Percentiles rank a stretch among this genome's conserved stretches.
phyloP scores from a whole-genome alignment of 768 basidiomycete species.

The Amanita rubescens region DNA sequence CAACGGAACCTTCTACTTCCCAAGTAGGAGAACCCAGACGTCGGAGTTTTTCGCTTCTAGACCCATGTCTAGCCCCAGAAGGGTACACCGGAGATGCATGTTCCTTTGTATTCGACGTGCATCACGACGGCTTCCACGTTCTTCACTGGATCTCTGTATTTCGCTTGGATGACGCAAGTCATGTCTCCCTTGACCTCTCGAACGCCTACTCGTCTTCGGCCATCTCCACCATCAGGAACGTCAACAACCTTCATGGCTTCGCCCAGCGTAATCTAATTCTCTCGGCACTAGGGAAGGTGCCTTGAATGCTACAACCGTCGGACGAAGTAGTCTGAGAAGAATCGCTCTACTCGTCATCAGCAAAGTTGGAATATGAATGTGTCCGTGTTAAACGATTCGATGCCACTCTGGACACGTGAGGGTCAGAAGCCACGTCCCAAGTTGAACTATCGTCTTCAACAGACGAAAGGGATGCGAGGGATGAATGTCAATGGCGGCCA shows the following conservation, averaged over 20 bases:
- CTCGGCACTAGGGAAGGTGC: constrained; percentile 73
- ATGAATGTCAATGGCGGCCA: constrained; percentile 76
- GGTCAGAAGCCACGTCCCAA: constrained; percentile 77
- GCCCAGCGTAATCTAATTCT: constrained; percentile 76
- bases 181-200: constrained; percentile 62
- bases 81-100: constrained; percentile 76
- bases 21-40: constrained; percentile 54
- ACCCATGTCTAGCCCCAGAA: constrained; percentile 70
- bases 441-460: constrained; percentile 58
- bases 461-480: constrained; percentile 70
- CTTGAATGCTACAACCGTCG: constrained; percentile 63
- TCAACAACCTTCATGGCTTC: constrained; percentile 45
- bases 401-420: constrained; percentile 55
- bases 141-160: constrained; percentile 28
- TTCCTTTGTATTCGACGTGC: constrained; percentile 62
- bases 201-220: constrained; percentile 62
- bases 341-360: constrained; percentile 79
- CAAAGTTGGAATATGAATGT: constrained; percentile 61
- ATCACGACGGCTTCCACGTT: constrained; percentile 50
- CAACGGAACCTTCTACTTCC: constrained; percentile 58
- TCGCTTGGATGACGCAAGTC: constrained; percentile 52
- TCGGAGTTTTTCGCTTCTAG: constrained; percentile 65
- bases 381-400: constrained; percentile 43
- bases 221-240: constrained; percentile 37
- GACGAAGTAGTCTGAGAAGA: constrained; percentile 48